A percentile compares a stretch with the other conserved stretches of the same genome.
phyloP scores from a whole-genome alignment of 495 filamentous ascomycete genomes.

The Acidomyces sp. region DNA sequence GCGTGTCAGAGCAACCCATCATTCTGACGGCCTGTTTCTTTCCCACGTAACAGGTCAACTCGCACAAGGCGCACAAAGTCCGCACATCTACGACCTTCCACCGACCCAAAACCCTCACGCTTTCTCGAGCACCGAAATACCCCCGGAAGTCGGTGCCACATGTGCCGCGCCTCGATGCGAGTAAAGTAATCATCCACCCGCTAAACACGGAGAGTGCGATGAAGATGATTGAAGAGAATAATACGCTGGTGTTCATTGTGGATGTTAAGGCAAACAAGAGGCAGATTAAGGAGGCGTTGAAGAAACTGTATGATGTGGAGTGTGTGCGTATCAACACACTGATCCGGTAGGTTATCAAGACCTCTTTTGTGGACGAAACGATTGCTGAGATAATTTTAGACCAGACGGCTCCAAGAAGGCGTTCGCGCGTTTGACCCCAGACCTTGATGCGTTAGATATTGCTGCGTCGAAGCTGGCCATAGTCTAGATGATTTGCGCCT shows the following conservation, averaged over 20 bases:
- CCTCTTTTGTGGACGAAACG: not conserved
- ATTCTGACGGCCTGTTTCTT: slow-evolving; percentile 32
- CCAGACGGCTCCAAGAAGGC: slow-evolving; percentile 98
- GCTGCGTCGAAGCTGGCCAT: slow-evolving; percentile 97
- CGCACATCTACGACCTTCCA: slow-evolving; percentile 91
- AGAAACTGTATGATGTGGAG: slow-evolving; percentile 99
- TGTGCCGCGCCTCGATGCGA: slow-evolving; percentile 78
- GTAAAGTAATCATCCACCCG: slow-evolving; percentile 51
- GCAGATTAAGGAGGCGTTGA: slow-evolving; percentile 95
- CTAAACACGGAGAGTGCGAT: slow-evolving; percentile 98
- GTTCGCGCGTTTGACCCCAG: slow-evolving; percentile 81
- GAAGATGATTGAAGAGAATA: slow-evolving; percentile 99
- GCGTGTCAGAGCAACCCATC: slow-evolving; percentile 32
- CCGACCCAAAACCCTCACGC: slow-evolving; percentile 84
- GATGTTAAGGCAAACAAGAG: slow-evolving; percentile 98
- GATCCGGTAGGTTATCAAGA: slow-evolving; percentile 54
- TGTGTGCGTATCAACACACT: slow-evolving; percentile 98
- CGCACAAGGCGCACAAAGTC: slow-evolving; percentile 85
- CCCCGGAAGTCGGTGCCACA: slow-evolving; percentile 88
- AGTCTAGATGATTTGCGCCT: slow-evolving; percentile 47
- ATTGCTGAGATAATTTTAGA: slow-evolving; percentile 35
- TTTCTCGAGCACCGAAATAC: slow-evolving; percentile 89
- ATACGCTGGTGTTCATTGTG: slow-evolving; percentile 98
- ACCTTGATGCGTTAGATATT: slow-evolving; percentile 98
- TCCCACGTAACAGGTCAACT: slow-evolving; percentile 45